A percentile compares a stretch with the other conserved stretches of the same genome.
phyloP scores from a whole-genome alignment of 176 grass and related monocot species.

The Aegilops bicornis region DNA sequence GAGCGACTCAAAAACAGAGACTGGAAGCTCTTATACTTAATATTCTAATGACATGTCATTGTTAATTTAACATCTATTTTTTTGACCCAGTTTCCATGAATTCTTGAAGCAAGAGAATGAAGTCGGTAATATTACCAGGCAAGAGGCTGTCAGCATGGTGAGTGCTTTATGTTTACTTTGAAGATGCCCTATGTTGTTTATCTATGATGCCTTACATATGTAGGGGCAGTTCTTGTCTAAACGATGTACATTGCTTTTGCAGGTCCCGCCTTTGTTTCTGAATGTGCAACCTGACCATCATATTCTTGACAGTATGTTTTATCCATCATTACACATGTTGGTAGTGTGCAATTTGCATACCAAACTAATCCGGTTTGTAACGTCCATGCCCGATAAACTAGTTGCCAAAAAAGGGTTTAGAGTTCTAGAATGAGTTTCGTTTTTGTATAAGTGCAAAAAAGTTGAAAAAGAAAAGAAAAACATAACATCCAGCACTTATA shows the following conservation, averaged over 20 bases:
- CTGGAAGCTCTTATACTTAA: conserved; percentile 3
- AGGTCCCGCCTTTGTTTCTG: conserved; percentile 97
- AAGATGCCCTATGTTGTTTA: conserved; percentile 16
- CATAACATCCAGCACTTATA: not conserved
- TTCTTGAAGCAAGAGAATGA: conserved; percentile 97
- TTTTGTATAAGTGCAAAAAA: not conserved
- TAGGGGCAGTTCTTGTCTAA: conserved; percentile 2
- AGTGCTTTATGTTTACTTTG: conserved; percentile 32
- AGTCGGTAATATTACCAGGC: conserved; percentile 98
- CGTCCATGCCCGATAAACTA: not conserved
- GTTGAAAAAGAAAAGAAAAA: not conserved
- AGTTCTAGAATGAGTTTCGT: not conserved
- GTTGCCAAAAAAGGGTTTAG: not conserved
- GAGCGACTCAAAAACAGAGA: too few species aligned
- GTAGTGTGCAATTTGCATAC: not conserved
- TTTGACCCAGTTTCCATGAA: conserved; percentile 76
- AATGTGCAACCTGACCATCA: conserved; percentile 88
- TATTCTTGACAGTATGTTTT: conserved; percentile 93
- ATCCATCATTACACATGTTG: not conserved
- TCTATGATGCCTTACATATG: conserved; percentile 13
- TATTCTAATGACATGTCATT: conserved; percentile 18
- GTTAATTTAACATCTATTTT: conserved; percentile 20
- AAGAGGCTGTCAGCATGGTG: conserved; percentile 99
- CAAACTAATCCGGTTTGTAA: not conserved
- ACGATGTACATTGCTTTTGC: conserved; percentile 33